Evolutionary conservation across 1,139 yeast genomes (phyloP).

Genomic region (Sugiyamaella neomexicana): DNA sequence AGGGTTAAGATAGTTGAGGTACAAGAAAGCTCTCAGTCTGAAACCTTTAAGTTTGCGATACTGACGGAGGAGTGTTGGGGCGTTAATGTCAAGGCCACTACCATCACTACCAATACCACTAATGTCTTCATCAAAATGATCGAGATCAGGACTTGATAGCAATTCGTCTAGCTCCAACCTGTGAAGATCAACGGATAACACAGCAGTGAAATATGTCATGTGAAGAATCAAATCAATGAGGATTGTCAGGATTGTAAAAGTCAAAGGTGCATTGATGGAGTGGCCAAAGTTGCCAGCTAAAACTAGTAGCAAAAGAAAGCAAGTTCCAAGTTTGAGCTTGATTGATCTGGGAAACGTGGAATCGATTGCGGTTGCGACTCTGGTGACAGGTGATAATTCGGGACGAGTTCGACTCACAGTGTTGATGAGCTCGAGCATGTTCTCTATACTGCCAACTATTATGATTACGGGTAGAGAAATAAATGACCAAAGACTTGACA

Average conservation of each 20-base stretch:
- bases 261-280: constrained; percentile 2
- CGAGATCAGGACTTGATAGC: constrained; percentile 28
- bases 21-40: constrained; percentile 21
- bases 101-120: too few relatives aligned
- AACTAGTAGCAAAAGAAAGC: constrained; percentile 32
- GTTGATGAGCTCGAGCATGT: constrained; percentile 47
- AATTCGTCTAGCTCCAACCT: constrained; percentile 62
- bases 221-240: constrained; percentile 60
- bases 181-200: constrained; percentile 64
- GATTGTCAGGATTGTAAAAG: constrained; percentile 47
- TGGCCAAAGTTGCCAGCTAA: constrained; percentile 4
- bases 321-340: constrained; percentile 36
- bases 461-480: constrained; percentile 45
- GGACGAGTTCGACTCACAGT: constrained; percentile 46
- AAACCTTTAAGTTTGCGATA: constrained; percentile 7
- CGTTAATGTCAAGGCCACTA: too few relatives aligned
- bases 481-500: constrained; percentile 29
- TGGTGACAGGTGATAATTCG: constrained; percentile 44
- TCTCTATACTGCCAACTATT: constrained; percentile 47
- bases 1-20: constrained; percentile 22
- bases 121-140: neutral
- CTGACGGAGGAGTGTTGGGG: constrained; percentile 4
- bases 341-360: constrained; percentile 43
- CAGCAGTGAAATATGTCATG: constrained; percentile 61
- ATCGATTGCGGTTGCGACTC: constrained; percentile 42